Percentiles rank a stretch among this genome's conserved stretches.
These are phyloP conservation scores for Senna siamea DNA, from an alignment of 306 rosid species.

Conservation along the genomic window DNA sequence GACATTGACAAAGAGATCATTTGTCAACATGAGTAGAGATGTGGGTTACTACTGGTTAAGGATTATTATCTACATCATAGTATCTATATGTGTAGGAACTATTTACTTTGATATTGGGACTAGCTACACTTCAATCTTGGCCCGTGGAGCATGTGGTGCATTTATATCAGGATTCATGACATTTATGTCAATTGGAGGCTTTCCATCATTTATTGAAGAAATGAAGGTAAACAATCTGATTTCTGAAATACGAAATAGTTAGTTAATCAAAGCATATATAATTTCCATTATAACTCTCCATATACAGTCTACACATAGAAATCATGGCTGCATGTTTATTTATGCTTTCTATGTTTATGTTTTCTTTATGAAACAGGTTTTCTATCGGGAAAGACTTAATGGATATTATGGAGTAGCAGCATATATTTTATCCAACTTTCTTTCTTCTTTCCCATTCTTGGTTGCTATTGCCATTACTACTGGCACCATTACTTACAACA, in stretches of 20 bases:
- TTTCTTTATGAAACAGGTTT: slow-evolving; percentile 61
- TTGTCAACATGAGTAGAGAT: slow-evolving; percentile 90
- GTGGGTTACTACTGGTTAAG: slow-evolving; percentile 98
- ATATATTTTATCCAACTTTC: slow-evolving; percentile 77
- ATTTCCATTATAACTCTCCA: too few species aligned
- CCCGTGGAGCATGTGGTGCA: slow-evolving; percentile 94
- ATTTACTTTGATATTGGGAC: slow-evolving; percentile 80
- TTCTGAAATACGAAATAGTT: background rate
- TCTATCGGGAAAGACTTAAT: slow-evolving; percentile 77
- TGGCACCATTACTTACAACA: slow-evolving; percentile 75
- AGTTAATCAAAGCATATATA: background rate
- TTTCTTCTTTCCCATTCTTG: slow-evolving; percentile 94
- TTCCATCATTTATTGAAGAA: slow-evolving; percentile 94
- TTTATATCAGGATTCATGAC: slow-evolving; percentile 97
- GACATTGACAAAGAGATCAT: slow-evolving; percentile 78
- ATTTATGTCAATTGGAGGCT: slow-evolving; percentile 98
- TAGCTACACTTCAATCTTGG: slow-evolving; percentile 88
- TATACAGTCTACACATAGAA: background rate
- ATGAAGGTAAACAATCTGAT: slow-evolving; percentile 66
- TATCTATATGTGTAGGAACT: slow-evolving; percentile 92
- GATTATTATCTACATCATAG: slow-evolving; percentile 78
- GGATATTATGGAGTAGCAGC: slow-evolving; percentile 94
- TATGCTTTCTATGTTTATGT: slow-evolving; percentile 14
- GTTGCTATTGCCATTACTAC: slow-evolving; percentile 62
- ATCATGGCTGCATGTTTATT: slow-evolving; percentile 1